These are phyloP conservation scores for Priceomyces haplophilus DNA, from an alignment of 805 yeast genomes.

Conservation along the genomic window DNA sequence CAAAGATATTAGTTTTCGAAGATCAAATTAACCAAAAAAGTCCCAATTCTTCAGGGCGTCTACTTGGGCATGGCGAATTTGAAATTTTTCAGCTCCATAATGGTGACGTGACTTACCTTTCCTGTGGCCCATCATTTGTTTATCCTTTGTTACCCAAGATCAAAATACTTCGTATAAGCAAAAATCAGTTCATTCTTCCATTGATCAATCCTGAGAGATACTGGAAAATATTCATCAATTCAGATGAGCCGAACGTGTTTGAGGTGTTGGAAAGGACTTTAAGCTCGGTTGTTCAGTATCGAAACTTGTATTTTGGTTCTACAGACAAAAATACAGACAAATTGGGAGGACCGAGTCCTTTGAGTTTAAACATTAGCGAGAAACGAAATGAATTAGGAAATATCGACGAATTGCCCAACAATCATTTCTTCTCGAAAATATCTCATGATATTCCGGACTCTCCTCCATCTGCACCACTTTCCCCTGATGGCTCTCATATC, in stretches of 20 bases:
- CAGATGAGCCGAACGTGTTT: conserved; percentile 26
- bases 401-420: neutral
- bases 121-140: conserved; percentile 64
- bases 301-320: conserved; percentile 30
- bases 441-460: conserved; percentile 38
- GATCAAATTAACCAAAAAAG: conserved; percentile 23
- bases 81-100: conserved; percentile 58
- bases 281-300: conserved; percentile 37
- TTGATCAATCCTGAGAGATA: conserved; percentile 72
- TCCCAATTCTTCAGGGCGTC: conserved; percentile 35
- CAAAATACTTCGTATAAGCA: conserved; percentile 50
- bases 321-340: neutral
- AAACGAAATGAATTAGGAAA: neutral
- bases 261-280: conserved; percentile 35
- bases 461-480: conserved; percentile 43
- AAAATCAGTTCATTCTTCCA: conserved; percentile 55
- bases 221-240: conserved; percentile 54
- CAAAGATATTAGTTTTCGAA: conserved; percentile 37
- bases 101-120: conserved; percentile 56
- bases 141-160: conserved; percentile 71
- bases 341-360: neutral
- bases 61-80: conserved; percentile 60
- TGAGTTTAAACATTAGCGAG: neutral
- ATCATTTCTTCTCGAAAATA: conserved; percentile 10
- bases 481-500: conserved; percentile 19